Evolutionary conservation across 805 yeast genomes (phyloP), one percentile per base, ranked within the genome.

Genomic region (Debaryomyces castellii): DNA sequence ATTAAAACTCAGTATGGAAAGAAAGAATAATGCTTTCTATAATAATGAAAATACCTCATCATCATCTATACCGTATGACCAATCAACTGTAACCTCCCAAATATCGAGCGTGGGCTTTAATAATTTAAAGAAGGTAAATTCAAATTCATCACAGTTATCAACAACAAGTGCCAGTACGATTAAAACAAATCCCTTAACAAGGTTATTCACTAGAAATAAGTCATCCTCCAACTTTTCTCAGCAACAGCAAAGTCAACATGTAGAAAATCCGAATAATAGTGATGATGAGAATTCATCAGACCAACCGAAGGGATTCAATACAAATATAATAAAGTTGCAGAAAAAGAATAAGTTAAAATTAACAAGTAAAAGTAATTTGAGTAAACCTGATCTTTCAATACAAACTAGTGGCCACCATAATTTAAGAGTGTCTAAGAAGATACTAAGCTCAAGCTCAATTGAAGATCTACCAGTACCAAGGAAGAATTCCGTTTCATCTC

Each of bases 41-140:
- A 48, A 18, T 33, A 46, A 48, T 40, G 40, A 41, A 17, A 46
- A 48, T 30, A 43, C 35, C 20, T 48, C 51, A 5, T 23, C 49
- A n/a, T 45, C 49, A 30, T 46, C 51, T 12, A 43, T 46, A 11
- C 3, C 41, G 17, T 41, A 38, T 42, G 36, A 42, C 22, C 46
- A 43, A 20, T 33, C 41, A 3, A 17, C 40, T 5, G 14, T 20
- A 2, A 35, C 54, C 3, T 49, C 55, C 4, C 62, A 58, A 35
- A 53, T 62, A 3, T 60, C 66, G 2, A 54, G 59, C 39, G 66
- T 63, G 5, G 68, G 64, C 7, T 68, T 68, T 47, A 68, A 58
- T 42, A 67, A 55, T 40, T 48, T 68, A 20, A 66, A 64, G 51
- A 67, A 67, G 47, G 45, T 53, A 20, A 51, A 53, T 34, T 64